Evolutionary conservation across 768 basidiomycete genomes (phyloP), one percentile per base, ranked within the genome.

Genomic region (Leccinum incarnatum): DNA sequence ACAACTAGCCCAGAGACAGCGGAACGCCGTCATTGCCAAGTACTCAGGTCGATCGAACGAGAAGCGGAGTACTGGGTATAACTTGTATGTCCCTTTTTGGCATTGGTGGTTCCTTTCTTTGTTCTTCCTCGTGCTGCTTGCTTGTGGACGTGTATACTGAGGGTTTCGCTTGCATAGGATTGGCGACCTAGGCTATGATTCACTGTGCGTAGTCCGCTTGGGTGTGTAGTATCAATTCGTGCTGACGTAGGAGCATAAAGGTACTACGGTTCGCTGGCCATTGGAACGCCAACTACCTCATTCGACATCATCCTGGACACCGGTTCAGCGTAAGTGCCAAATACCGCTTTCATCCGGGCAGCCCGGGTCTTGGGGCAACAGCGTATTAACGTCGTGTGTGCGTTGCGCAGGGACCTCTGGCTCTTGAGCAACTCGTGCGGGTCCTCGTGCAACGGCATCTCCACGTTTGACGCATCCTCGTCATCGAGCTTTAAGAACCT

Each of bases 121-220:
- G 32, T 32, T 12, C 11, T 32, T 32, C 32, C 32, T 4, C 9
- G 9, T 47, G 46, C 12, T 25, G 46, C 6, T 48, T 25, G 3
- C 15, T 48, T 48, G 14, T 17, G 9, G 21, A 23, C 4, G 7
- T 21, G 6, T 17, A 21, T 45, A 23, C 58, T 68, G 23, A 67
- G 37, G 8, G 5, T 14, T 11, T 5, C 27, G 11, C n/a, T 42
- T 37, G 34, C 32, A 14, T 62, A 91, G 88, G 52, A 70, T 89
- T 17, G 78, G 81, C 17, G 84, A 89, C 65, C 87, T 91, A 71
- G 78, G 79, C 40, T 70, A 76, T 14, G 90, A 92, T 71, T 85
- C 87, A 12, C 83, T n/a, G 86, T 85, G 65, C 52, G 78, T 65
- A 27, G 2, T 54, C 7, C 14, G 5, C 19, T 27, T 8, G 14